Percentiles rank a stretch among this genome's conserved stretches.
Conservation (phyloP, 495 filamentous ascomycete genomes). For the Penicillium argentinense region DNA sequence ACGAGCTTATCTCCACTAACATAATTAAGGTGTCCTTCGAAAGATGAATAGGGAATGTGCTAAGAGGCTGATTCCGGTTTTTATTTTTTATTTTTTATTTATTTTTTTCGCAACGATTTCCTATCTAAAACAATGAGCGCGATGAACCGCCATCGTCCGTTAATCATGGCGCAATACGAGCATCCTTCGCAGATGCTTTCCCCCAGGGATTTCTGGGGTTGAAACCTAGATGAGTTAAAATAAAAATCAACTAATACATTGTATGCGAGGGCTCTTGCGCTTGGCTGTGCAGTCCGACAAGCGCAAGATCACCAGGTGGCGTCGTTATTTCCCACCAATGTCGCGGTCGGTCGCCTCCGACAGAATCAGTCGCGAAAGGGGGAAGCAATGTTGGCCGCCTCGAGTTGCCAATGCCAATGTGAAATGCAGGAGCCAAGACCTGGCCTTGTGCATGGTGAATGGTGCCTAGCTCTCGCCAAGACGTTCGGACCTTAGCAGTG, state of each 20-base stretch:
- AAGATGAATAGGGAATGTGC: conserved; percentile 19
- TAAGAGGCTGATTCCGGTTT: conserved; percentile 2
- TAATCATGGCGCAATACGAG: too few relatives aligned
- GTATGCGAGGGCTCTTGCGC: neutral
- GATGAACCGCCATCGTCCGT: too few relatives aligned
- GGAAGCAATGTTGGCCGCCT: too few relatives aligned
- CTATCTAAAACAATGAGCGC: too few relatives aligned
- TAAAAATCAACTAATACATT: too few relatives aligned
- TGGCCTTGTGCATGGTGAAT: too few relatives aligned
- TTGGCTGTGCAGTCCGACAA: neutral
- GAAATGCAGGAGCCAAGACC: too few relatives aligned
- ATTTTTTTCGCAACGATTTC: neutral
- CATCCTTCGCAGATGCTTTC: too few relatives aligned
- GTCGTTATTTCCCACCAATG: conserved; percentile 12
- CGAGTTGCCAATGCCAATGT: too few relatives aligned
- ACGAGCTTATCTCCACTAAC: conserved; percentile 49
- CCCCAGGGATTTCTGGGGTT: too few relatives aligned
- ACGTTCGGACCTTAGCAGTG: conserved; percentile 14
- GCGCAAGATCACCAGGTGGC: conserved; percentile 4
- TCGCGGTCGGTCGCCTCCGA: neutral
- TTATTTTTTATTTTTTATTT: neutral
- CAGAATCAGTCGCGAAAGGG: too few relatives aligned
- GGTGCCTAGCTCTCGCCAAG: conserved; percentile 16
- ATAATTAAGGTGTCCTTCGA: conserved; percentile 33
- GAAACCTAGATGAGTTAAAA: neutral